Base-by-base conservation (phyloP, 768 basidiomycete genomes). In the Lactarius evosmus region DNA sequence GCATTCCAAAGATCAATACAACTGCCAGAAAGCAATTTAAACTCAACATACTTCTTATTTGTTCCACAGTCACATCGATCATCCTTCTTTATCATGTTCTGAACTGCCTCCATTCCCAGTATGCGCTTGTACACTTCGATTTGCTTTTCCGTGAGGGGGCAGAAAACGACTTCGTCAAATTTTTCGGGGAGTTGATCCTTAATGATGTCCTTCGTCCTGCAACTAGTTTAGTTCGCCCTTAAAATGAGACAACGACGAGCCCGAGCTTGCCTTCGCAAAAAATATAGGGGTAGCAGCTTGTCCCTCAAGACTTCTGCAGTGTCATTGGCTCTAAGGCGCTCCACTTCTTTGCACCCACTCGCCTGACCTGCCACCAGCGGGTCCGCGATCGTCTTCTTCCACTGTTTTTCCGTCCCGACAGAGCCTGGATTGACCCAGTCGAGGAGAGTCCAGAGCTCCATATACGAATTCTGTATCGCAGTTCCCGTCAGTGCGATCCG, bases 401-500 rank as follows among this genome's bases (percentile, higher is more conserved):
- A 98, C 66, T 98, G 85, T 34, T 79, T 80, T 30, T 76, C 71
- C 0, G 84, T 86, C 0, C 95, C 96, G 9, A 96, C 74, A 29
- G 78, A 77, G 0, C 87, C 91, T 0, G 94, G 93, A 65, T 87
- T 89, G n/a, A 89, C 88, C 90, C 93, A 98, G 71, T 96, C 86
- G 34, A 98, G 76, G 36, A 99, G 86, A 1, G 92, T 91, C 90
- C 93, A 95, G 69, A 98, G 78, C 73, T 98, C 96, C 49, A 84
- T 82, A 71, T 95, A 95, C 0, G 86, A 83, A 69, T 98, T 99
- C 71, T 98, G 96, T 38, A 89, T 82, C 9, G 86, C 82, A 17
- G 89, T 86, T 22, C 91, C 94, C 0, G 95, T 97, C 51, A 98
- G 78, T 0, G 93, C 96, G 69, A 96, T 93, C 3, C 95, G 87